Conservation (phyloP, 164 flowering plant genomes). For the Pachysandra terminalis region DNA sequence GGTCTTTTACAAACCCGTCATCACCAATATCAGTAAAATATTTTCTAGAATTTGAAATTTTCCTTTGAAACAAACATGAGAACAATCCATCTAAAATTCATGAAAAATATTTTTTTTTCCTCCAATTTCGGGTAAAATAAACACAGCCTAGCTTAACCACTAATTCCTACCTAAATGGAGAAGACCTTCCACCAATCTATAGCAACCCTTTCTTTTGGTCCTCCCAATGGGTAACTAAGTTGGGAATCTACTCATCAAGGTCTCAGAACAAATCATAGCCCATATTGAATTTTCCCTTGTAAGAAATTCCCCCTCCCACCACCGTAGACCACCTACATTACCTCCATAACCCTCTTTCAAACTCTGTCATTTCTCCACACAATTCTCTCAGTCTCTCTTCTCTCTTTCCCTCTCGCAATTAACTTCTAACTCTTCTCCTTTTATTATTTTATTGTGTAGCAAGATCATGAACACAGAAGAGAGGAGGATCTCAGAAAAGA, state of each 20-base stretch:
- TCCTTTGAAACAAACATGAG: too few relatives aligned
- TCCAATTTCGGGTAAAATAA: too few relatives aligned
- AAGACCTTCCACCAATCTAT: too few relatives aligned
- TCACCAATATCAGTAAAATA: too few relatives aligned
- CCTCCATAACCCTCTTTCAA: not conserved
- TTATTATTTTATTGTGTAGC: not conserved
- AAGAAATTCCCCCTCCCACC: slow-evolving; percentile 4
- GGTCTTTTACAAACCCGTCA: too few relatives aligned
- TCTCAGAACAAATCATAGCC: slow-evolving; percentile 11
- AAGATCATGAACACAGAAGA: not conserved
- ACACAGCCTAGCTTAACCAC: too few relatives aligned
- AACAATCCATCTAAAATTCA: too few relatives aligned
- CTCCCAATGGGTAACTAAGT: not conserved
- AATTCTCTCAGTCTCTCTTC: not conserved
- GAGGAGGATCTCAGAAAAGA: not conserved
- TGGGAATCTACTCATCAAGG: slow-evolving; percentile 14
- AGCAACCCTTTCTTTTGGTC: not conserved
- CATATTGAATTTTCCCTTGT: not conserved
- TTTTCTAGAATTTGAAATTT: too few relatives aligned
- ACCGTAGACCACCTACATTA: not conserved
- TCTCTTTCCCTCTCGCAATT: not conserved
- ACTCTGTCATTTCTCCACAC: not conserved
- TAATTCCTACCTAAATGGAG: too few relatives aligned
- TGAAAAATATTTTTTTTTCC: too few relatives aligned
- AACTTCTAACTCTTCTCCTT: not conserved